These are phyloP conservation scores for Phyllosticta capitalensis DNA, from an alignment of 2,329 filamentous ascomycete species.

Conservation along the genomic window DNA sequence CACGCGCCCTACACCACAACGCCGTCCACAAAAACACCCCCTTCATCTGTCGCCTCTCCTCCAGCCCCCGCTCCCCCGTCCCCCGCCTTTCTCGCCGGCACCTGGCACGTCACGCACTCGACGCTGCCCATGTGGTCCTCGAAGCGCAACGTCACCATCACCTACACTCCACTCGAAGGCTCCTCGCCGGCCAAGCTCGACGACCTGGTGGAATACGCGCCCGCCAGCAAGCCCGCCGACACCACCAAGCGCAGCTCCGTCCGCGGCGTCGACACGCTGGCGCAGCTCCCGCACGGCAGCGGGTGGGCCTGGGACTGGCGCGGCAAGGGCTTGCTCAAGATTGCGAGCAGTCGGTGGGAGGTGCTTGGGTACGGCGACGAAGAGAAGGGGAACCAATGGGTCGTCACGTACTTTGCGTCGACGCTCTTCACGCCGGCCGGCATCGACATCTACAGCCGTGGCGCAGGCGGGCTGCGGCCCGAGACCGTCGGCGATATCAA, in stretches of 20 bases:
- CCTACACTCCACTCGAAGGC: conserved; percentile 49
- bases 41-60: background rate
- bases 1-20: conserved; percentile 9
- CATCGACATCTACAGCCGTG: conserved; percentile 65
- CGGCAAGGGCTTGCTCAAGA: conserved; percentile 63
- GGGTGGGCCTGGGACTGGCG: conserved; percentile 59
- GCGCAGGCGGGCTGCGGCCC: conserved; percentile 49
- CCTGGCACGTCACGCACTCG: conserved; percentile 31
- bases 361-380: conserved; percentile 64
- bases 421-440: conserved; percentile 78
- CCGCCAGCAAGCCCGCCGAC: conserved; percentile 58
- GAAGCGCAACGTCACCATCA: conserved; percentile 71
- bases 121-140: conserved; percentile 61
- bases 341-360: conserved; percentile 72
- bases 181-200: conserved; percentile 41
- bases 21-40: background rate
- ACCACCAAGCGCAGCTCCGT: conserved; percentile 32
- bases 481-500: conserved; percentile 49
- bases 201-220: conserved; percentile 66
- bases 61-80: conserved; percentile 23
- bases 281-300: background rate
- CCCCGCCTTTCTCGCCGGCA: conserved; percentile 22
- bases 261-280: conserved; percentile 15
- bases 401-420: conserved; percentile 75
- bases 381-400: conserved; percentile 44